These are phyloP conservation scores for Trypanosoma scelopori DNA, from an alignment of 208 protist genomes.

Conservation along the genomic window DNA sequence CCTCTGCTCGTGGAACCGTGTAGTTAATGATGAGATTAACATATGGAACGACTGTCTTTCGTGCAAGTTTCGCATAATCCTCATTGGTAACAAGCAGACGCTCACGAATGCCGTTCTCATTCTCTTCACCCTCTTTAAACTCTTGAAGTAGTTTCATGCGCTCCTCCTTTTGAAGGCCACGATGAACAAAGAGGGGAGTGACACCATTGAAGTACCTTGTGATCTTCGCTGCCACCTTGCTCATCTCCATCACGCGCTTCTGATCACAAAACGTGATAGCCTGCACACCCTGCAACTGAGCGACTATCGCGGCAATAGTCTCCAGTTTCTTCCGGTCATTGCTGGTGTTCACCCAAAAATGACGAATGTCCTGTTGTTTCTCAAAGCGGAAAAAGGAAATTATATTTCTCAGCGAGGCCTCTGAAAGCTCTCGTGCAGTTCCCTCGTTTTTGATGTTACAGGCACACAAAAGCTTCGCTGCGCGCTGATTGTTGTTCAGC, in stretches of 20 bases:
- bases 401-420: constrained; percentile 64
- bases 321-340: constrained; percentile 85
- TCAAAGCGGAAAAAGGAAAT: constrained; percentile 84
- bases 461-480: constrained; percentile 64
- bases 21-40: constrained; percentile 92
- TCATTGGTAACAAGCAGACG: constrained; percentile 89
- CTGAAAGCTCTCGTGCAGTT: constrained; percentile 68
- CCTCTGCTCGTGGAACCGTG: constrained; percentile 70
- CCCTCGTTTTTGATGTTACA: constrained; percentile 80
- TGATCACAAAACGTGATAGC: constrained; percentile 87
- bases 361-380: constrained; percentile 69
- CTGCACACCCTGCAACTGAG: constrained; percentile 87
- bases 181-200: constrained; percentile 78
- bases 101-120: constrained; percentile 78
- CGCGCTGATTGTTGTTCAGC: constrained; percentile 68
- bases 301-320: constrained; percentile 74
- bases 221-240: constrained; percentile 43
- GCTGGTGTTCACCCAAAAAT: constrained; percentile 71
- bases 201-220: constrained; percentile 79
- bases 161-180: constrained; percentile 70
- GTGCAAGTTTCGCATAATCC: constrained; percentile 90
- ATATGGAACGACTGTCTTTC: constrained; percentile 86
- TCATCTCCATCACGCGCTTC: constrained; percentile 84
- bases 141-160: constrained; percentile 69
- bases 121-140: constrained; percentile 85